Evolutionary conservation across 2,329 filamentous ascomycete species (phyloP), one percentile per base, ranked within the genome.

Genomic region (Cryphonectria nitschkei): DNA sequence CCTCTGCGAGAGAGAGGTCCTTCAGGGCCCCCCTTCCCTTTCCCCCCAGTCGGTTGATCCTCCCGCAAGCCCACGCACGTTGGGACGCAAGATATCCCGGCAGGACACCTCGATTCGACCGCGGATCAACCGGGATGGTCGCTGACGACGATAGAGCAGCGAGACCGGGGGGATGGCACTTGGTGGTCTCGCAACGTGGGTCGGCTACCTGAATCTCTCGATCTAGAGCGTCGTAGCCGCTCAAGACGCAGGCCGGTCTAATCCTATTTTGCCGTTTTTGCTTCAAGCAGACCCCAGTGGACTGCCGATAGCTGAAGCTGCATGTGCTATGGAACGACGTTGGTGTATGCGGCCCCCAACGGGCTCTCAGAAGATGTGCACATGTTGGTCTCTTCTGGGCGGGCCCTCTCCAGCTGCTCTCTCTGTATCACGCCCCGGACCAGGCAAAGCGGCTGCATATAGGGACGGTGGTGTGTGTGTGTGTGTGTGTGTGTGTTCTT

Each of bases 211-310:
- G 63, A 34, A 26, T 52, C 37, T 65, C 26, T 65, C n/a, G 39
- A 65, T 68, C 64, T 65, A 66, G 66, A 67, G 65, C 65, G 52
- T 67, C 65, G 64, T 58, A 67, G 65, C 65, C 69, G 69, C 69
- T 68, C 61, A 71, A 71, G 64, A 67, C 69, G 69, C 69, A 66
- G 65, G 65, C 69, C 69, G 60, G 69, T 46, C 54, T 58, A 34
- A 32, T 34, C 13, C 54, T 19, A 19, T 32, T 13, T 6, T 58
- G 54, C 54, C 32, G 13, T 37, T 37, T 68, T 68, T 50, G 46
- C 22, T 41, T 67, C 60, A 50, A 54, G 54, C 61, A 63, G 67
- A 68, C 67, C 65, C 58, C 41, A 34, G 41, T 56, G 34, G 52
- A 65, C 63, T 60, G 34, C 39, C 56, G 37, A 62, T 56, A 46